Evolutionary conservation across 2,329 filamentous ascomycete genomes (phyloP), one percentile per base, ranked within the genome.

Genomic region (Aspergillus fumigatus): DNA sequence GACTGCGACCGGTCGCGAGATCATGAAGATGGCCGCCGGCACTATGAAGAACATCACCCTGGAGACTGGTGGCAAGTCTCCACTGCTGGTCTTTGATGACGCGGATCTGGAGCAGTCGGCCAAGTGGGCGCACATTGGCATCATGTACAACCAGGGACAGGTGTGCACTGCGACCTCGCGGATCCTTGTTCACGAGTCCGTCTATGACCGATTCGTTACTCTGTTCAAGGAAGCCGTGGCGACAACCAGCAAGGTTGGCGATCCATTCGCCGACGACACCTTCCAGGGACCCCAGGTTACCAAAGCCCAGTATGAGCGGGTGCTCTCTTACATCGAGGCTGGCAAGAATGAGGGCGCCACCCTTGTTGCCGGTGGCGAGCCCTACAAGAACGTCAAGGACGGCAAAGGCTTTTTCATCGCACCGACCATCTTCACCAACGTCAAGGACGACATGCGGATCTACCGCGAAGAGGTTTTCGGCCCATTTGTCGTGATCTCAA

Each of bases 271-370:
- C 55, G 70, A 72, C 40, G 69, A 71, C 55, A 72, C 70, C 55
- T 72, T 71, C 70, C 70, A 72, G 57, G 70, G 70, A 8, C 70
- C 70, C 17, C 70, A 72, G 63, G 63, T 72, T 55, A 72, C 69
- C 53, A 70, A 71, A 64, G 69, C 69, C 2, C 70, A 72, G 53
- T 72, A 72, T 55, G 69, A 72, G 41, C 69, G 84, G 41, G 82
- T 93, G 2, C 77, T 92, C 27, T 80, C 79, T 0, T 93, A 88
- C 69, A 84, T 92, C 48, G 83, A 90, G 54, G 68, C 80, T 5
- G 89, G 88, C 19, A 88, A 88, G 69, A 79, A 79, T 3, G 86
- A 89, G 67, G 88, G 88, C n/a, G 87, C 88, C 0, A 88, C 79
- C 5, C 77, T 92, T 1, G 76, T 82, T 21, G 73, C 80, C 1